Base-by-base conservation (phyloP, 2,329 filamentous ascomycete genomes). In the Blastomyces silverae region DNA sequence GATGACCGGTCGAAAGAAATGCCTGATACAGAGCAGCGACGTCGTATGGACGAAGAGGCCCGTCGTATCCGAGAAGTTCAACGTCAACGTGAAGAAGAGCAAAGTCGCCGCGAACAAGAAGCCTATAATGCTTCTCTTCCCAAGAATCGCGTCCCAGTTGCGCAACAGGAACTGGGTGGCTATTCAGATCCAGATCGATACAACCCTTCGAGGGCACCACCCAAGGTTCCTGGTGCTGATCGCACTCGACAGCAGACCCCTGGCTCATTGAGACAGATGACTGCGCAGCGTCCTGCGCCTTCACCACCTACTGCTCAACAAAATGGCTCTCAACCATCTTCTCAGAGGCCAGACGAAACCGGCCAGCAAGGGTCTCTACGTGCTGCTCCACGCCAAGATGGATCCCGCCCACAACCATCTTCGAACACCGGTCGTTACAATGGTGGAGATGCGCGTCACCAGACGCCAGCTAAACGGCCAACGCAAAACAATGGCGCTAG, bases 91-190 rank as follows among this genome's bases (percentile, higher is more conserved):
- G 73, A 77, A 64, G 77, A 79, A 68, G 88, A 91, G 70, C 85
- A 87, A 71, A 84, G 84, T 63, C 84, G 90, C 64, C 85, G 88
- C 69, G 91, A 96, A 62, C 82, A 90, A 70, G 92, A 94, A 73
- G 90, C 87, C 22, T 97, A 96, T 77, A 96, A 97, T 76, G 89
- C 91, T 46, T 91, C 90, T 31, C 79, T 97, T 66, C 93, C 92
- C 42, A 89, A 96, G 80, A 87, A 84, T 68, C 91, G 90, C 74
- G 79, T 87, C 13, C 90, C 91, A 2, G 73, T 94, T 69, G 92
- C 92, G 42, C 91, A 97, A 75, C 92, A 97, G 77, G 94, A 97
- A 76, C 80, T 97, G 70, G 91, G 90, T 65, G 87, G 88, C 42
- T 89, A 86, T 67, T 79, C 81, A 56, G 81, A 81, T 65, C 76